Conservation (phyloP, 768 basidiomycete genomes). For the Trametopsis cervina region DNA sequence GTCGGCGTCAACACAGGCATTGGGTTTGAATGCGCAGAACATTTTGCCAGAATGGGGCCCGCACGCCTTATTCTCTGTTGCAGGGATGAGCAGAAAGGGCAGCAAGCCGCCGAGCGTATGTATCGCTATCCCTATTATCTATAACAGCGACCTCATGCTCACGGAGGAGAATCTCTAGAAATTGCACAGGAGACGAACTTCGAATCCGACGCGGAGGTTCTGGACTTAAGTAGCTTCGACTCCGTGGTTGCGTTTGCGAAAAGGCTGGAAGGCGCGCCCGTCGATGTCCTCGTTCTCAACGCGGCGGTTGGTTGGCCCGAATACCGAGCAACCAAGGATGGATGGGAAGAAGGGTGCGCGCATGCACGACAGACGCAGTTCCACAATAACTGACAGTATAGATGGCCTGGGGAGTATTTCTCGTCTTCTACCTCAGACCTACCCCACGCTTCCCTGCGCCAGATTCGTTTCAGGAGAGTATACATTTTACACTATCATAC, state of each 20-base stretch:
- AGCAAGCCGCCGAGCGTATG: slow-evolving; percentile 30
- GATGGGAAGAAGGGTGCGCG: slow-evolving; percentile 24
- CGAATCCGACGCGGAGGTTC: slow-evolving; percentile 15
- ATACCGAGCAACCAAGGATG: slow-evolving; percentile 23
- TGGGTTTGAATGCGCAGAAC: slow-evolving; percentile 39
- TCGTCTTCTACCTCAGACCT: no score
- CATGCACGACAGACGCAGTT: neutral
- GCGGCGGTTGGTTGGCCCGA: slow-evolving; percentile 17
- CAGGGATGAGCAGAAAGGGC: slow-evolving; percentile 29
- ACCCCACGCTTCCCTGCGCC: no score
- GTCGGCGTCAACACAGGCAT: slow-evolving; percentile 46
- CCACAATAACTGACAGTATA: neutral
- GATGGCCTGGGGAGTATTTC: no score
- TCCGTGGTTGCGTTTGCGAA: slow-evolving; percentile 22
- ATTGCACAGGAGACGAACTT: slow-evolving; percentile 12
- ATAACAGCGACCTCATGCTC: neutral
- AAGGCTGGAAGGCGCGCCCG: slow-evolving; percentile 13
- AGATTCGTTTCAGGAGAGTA: no score
- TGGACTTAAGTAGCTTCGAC: slow-evolving; percentile 22
- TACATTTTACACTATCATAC: no score
- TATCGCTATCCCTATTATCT: slow-evolving; percentile 9
- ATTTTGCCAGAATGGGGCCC: slow-evolving; percentile 40
- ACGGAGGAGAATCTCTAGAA: slow-evolving; percentile 21
- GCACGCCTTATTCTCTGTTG: slow-evolving; percentile 33
- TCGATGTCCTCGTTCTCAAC: slow-evolving; percentile 25